Base-by-base conservation (phyloP, 331 rosid genomes). In the Quercus tomentella region DNA sequence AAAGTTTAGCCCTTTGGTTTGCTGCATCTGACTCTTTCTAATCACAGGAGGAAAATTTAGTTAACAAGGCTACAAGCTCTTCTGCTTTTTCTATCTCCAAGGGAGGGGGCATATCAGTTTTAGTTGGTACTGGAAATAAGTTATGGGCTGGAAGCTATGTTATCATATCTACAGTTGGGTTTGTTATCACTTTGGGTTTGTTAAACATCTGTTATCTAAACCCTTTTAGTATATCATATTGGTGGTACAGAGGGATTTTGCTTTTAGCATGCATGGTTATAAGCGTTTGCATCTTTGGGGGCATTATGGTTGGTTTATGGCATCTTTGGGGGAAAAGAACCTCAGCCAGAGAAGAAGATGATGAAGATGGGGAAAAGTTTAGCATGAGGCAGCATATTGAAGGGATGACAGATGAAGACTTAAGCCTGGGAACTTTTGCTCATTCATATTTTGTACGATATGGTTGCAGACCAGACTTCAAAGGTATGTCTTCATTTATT, bases 161-260 rank as follows among this genome's bases (percentile, higher is more conserved):
- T 51, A 85, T 92, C 58, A 79, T 89, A 66, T 92, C 98, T 23
- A 89, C 84, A 20, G 7, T 82, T 18, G 98, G 97, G 17, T 83
- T 95, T 63, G 83, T 95, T 66, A 51, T 90, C 80, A 73, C 88
- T 16, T 11, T 90, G 78, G 65, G 68, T 26, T 82, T 92, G 79
- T 81, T 91, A 82, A 77, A 95, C 37, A 37, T 77, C 55, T 89
- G 57, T 81, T 93, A 95, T 85, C 83, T 95, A 73, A 89, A 83
- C 20, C 97, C 96, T 56, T 90, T 30, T 57, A 26, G 86, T 23
- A 84, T 95, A 67, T 3, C 28, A 1, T 76, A 67, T 78, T 91
- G 97, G 97, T 95, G 97, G 97, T 93, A 89, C 91, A 95, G 81
- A 86, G 97, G 97, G 79, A 79, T 95, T 35, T 91, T 94, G 52